phyloP scores from a whole-genome alignment of 345 rosid species.

The Brassica nigra region DNA sequence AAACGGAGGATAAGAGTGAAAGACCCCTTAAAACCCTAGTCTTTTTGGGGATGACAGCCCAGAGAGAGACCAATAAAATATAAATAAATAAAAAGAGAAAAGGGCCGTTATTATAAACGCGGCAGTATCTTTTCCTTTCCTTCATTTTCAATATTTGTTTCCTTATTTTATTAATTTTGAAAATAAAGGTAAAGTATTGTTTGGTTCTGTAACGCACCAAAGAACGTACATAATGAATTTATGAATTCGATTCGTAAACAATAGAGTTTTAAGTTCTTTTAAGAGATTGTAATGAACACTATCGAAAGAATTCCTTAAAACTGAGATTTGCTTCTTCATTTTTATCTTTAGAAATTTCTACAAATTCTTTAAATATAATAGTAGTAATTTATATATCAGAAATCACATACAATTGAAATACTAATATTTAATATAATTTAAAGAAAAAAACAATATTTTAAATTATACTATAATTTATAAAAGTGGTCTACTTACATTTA shows the following conservation, averaged over 20 bases:
- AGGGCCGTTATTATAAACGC: slow-evolving; percentile 5
- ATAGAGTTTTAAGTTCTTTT: background rate
- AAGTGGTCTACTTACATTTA: too few species aligned
- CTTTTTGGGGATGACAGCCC: slow-evolving; percentile 6
- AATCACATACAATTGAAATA: background rate
- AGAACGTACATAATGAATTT: background rate
- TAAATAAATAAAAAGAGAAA: background rate
- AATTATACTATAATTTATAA: background rate
- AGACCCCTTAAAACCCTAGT: slow-evolving; percentile 58
- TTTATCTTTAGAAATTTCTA: background rate
- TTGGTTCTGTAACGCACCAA: background rate
- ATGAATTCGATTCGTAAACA: background rate
- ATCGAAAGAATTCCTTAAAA: background rate
- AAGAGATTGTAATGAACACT: background rate
- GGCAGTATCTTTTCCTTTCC: slow-evolving; percentile 4
- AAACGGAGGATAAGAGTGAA: slow-evolving; percentile 8
- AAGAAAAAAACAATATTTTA: background rate
- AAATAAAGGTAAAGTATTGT: background rate
- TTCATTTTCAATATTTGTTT: background rate
- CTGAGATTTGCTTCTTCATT: background rate
- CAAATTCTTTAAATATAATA: background rate
- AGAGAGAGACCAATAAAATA: background rate
- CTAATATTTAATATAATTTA: background rate
- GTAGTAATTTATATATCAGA: background rate
- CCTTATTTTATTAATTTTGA: background rate